Percentiles rank a stretch among this genome's conserved stretches.
Conservation (phyloP, 2,329 filamentous ascomycete genomes). For the Phaeosphaeriaceae sp. region DNA sequence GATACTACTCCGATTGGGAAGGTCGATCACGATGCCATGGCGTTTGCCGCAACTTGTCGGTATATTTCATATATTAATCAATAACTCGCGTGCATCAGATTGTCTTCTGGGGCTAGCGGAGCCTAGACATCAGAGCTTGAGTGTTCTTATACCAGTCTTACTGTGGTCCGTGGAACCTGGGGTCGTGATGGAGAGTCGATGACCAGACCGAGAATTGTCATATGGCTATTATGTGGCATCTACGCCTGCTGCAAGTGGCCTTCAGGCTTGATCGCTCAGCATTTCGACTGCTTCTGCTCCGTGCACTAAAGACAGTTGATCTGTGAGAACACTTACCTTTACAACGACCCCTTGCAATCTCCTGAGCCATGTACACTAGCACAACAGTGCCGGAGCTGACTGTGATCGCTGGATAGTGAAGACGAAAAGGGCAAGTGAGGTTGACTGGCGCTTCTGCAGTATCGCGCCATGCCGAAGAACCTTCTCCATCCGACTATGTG, state of each 20-base stretch:
- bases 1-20: constrained; percentile 3
- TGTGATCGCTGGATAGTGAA: not conserved
- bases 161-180: not conserved
- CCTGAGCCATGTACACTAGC: not conserved
- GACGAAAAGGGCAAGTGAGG: constrained; percentile 9
- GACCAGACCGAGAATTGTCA: not conserved
- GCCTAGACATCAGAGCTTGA: not conserved
- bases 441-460: not conserved
- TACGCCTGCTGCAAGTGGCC: not conserved
- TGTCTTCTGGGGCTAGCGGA: not conserved
- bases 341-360: not conserved
- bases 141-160: not conserved
- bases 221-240: not conserved
- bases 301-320: not conserved
- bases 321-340: not conserved
- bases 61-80: constrained; percentile 4
- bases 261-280: not conserved
- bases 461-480: not conserved
- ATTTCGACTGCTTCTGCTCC: not conserved
- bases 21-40: constrained; percentile 3
- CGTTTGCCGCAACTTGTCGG: not conserved
- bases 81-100: constrained; percentile 5
- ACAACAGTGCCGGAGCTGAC: not conserved
- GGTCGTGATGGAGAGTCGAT: not conserved
- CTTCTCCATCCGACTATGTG: not conserved